Evolutionary conservation across 2,329 filamentous ascomycete species (phyloP).

Genomic region (Diplodia corticola): DNA sequence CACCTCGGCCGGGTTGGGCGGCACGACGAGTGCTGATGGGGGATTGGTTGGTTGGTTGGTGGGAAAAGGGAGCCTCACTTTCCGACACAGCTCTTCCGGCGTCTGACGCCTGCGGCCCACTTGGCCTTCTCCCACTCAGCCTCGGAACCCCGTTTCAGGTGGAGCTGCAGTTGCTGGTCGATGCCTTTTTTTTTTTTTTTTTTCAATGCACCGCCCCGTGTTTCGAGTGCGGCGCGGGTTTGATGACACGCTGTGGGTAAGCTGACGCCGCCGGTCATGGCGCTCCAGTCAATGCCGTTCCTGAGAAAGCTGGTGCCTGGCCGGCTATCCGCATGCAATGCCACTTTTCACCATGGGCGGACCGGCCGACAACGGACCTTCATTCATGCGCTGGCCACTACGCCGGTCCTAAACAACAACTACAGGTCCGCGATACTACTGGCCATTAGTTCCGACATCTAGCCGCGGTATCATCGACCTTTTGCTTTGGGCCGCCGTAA

Average conservation of each 20-base stretch:
- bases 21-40: background rate
- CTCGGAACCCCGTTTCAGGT: background rate
- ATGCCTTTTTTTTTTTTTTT: background rate
- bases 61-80: constrained; percentile 2
- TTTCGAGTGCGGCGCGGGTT: background rate
- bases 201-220: background rate
- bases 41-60: constrained; percentile 5
- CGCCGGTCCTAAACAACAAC: background rate
- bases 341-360: background rate
- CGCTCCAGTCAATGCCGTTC: background rate
- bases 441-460: background rate
- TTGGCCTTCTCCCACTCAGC: background rate
- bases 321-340: background rate
- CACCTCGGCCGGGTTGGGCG: background rate
- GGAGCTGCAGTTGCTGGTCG: background rate
- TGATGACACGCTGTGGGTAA: background rate
- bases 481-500: too few species aligned
- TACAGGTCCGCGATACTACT: background rate
- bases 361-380: background rate
- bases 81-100: background rate
- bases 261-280: background rate
- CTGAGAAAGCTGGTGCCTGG: background rate
- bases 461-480: background rate
- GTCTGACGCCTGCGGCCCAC: background rate
- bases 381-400: too few species aligned